Evolutionary conservation across 495 filamentous ascomycete species (phyloP), one percentile per base, ranked within the genome.

Genomic region (Penicillium silybi): DNA sequence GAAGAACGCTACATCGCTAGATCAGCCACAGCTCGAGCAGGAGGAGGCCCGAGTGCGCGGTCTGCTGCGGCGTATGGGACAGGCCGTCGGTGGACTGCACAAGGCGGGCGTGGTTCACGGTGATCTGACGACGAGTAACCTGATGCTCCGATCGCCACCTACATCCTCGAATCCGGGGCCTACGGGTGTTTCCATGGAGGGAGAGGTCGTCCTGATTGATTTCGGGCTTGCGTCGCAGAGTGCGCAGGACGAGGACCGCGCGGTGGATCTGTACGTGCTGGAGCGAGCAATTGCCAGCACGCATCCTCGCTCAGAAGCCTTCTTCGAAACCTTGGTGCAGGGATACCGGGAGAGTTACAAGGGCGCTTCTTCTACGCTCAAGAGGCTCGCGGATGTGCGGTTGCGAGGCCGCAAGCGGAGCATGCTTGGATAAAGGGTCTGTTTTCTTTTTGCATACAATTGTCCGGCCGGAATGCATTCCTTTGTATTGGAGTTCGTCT

Each of bases 321-420:
- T 92, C 50, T 97, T 97, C 64, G 70, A 73, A 49, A 76, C 80
- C 52, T 70, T 89, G 38, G 58, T 90, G 56, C 63, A 67, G 53
- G 80, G 76, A 4, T 90, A 90, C 76, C 75, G 69, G 39, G 75
- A 76, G 53, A 80, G 76, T 51, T 80, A 79, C 52, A 80, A 78
- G 67, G 82, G 78, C 6, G 80, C 80, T 13, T 72, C 73, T 50
- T 62, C 79, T 44, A 80, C 88, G 23, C 71, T 93, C 61, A 86
- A 79, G 67, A 90, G 84, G 66, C 66, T 99, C 49, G 91, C 95
- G 70, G 95, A 97, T 61, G 93, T 99, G 43, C 83, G 93, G 71
- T 82, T 95, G 86, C 81, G 93, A 63, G 95, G 93, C n/a, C 78
- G 93, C 65, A 99, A 99, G 83, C 86, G 86, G 71, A 97, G 89